Base-by-base conservation (phyloP, 331 rosid species). In the Pyracantha coccinea region DNA sequence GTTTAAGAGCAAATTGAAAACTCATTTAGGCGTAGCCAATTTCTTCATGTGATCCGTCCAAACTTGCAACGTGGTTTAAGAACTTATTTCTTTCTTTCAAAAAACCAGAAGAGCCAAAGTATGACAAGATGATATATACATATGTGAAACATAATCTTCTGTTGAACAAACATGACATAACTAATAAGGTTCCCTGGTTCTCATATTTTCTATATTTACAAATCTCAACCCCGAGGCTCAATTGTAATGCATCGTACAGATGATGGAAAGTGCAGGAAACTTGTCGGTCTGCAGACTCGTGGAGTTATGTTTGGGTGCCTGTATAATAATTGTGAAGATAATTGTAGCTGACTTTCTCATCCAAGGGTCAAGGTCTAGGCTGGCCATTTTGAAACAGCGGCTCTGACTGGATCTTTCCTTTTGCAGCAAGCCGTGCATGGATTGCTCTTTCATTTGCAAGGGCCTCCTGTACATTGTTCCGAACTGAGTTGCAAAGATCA, bases 311-410 rank as follows among this genome's bases (percentile, higher is more conserved):
- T 17, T 19, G 8, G 60, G 69, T 3, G 29, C 7, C 69, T 73
- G 69, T 61, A 38, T 59, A 38, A 61, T 3, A 45, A 69, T 59
- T 74, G 52, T 23, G 76, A 62, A 33, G 66, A 63, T 14, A 11
- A 31, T 53, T 76, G 28, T 17, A 66, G 72, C 58, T 5, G 73
- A 77, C 75, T 74, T 74, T 57, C 61, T 60, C 81, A 76, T 84
- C 74, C 31, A 73, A 68, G 54, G 19, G 8, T 77, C 83, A 85
- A 28, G 85, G 83, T 62, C 66, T 86, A 8, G 94, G 98, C 79
- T 87, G 69, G 45, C 98, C 98, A 84, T 93, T 91, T 64, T 95
- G 72, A 20, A 87, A 87, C 76, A 72, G 91, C 72, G 80, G 86
- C 86, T 72, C 78, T 5, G 80, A 72, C 38, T 70, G 87, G 65